A percentile compares a stretch with the other conserved stretches of the same genome.
Conservation (phyloP, 495 filamentous ascomycete species). For the Lasiosphaeris hirsuta region DNA sequence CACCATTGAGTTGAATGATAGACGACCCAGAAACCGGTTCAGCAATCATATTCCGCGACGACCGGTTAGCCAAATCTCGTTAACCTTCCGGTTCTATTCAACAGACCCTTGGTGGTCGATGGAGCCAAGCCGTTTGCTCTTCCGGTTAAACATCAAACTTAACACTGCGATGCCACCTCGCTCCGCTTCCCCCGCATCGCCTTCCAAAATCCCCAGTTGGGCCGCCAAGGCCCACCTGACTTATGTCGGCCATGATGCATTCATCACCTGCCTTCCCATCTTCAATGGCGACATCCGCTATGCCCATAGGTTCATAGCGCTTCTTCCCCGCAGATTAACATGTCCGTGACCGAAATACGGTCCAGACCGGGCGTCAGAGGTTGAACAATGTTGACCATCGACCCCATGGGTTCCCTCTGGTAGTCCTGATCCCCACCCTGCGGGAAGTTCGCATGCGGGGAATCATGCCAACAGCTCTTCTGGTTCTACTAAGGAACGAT, state of each 20-base stretch:
- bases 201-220: background rate
- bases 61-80: background rate
- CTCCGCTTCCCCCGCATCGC: conserved; percentile 16
- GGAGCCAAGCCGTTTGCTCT: conserved; percentile 9
- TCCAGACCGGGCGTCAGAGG: background rate
- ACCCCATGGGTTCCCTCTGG: no score
- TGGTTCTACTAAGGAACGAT: background rate
- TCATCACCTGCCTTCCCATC: background rate
- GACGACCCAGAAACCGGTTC: no score
- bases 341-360: no score
- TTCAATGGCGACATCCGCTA: no score
- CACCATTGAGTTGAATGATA: no score
- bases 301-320: no score
- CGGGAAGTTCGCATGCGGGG: conserved; percentile 3
- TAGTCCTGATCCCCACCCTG: background rate
- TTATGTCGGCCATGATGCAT: background rate
- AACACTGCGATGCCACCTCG: conserved; percentile 15
- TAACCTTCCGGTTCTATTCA: background rate
- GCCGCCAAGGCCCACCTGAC: background rate
- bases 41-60: no score
- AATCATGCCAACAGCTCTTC: background rate
- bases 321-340: no score
- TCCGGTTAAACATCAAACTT: conserved; percentile 21
- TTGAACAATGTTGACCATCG: background rate
- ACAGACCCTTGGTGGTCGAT: conserved; percentile 3